Conservation (phyloP, 129 eudicot genomes). For the Cynara cardunculus region DNA sequence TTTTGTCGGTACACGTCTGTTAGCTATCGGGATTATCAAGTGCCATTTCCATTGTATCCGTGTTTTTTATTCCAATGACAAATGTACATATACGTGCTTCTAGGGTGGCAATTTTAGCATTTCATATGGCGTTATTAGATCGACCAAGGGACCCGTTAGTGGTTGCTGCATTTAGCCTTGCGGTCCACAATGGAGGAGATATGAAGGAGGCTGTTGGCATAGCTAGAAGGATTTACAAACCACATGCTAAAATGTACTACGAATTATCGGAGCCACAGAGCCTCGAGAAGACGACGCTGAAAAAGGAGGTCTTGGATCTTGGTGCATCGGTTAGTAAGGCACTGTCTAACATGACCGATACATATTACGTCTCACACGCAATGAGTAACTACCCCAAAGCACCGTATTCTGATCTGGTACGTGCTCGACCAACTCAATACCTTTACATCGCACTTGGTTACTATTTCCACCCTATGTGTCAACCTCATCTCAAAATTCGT, state of each 20-base stretch:
- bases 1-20: background rate
- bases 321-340: constrained; percentile 51
- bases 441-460: background rate
- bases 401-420: constrained; percentile 74
- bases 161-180: constrained; percentile 72
- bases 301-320: constrained; percentile 51
- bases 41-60: background rate
- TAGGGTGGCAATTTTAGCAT: constrained; percentile 81
- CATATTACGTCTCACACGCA: constrained; percentile 58
- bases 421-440: background rate
- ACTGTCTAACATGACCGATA: constrained; percentile 57
- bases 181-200: constrained; percentile 86
- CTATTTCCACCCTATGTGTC: background rate
- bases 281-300: constrained; percentile 32
- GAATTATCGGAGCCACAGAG: constrained; percentile 57
- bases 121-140: constrained; percentile 68
- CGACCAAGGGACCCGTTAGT: constrained; percentile 69
- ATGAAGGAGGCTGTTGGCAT: constrained; percentile 65
- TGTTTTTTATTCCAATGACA: background rate
- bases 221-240: constrained; percentile 44
- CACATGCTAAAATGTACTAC: constrained; percentile 33
- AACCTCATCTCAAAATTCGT: background rate
- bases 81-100: constrained; percentile 6
- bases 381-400: constrained; percentile 72
- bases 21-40: background rate